phyloP scores from a whole-genome alignment of 805 yeast genomes.

The Ogataea degrootiae region DNA sequence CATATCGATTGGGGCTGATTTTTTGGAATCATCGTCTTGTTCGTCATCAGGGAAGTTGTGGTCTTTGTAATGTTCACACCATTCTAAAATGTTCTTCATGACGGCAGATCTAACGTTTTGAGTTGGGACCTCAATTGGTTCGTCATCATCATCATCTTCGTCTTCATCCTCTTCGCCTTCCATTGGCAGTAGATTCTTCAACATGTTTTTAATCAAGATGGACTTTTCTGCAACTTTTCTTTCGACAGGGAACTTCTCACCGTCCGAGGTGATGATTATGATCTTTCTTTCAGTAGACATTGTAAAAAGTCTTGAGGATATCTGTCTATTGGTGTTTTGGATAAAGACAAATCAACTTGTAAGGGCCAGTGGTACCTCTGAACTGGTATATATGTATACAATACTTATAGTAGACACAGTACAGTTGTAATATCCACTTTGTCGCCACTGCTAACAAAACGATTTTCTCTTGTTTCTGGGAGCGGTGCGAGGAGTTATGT shows the following conservation, averaged over 20 bases:
- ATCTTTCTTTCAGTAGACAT: conserved; percentile 25
- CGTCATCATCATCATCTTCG: conserved; percentile 52
- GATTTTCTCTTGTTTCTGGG: no score
- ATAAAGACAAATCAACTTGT: no score
- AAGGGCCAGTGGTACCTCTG: no score
- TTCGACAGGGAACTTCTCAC: conserved; percentile 73
- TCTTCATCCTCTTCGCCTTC: conserved; percentile 34
- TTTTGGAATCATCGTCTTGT: conserved; percentile 78
- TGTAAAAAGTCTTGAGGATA: background rate
- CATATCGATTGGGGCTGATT: conserved; percentile 86
- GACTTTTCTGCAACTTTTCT: conserved; percentile 84
- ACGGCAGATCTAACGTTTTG: conserved; percentile 88
- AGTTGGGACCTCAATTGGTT: conserved; percentile 76
- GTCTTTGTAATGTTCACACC: conserved; percentile 94
- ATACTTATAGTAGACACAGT: no score
- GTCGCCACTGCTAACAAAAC: no score
- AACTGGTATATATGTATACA: no score
- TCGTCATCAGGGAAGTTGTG: conserved; percentile 69
- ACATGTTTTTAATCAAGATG: conserved; percentile 77
- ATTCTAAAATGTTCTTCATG: conserved; percentile 84
- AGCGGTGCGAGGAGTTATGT: no score
- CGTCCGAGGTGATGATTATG: conserved; percentile 68
- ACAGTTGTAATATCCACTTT: no score
- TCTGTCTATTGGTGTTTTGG: background rate
- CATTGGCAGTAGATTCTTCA: conserved; percentile 53